phyloP scores from a whole-genome alignment of 2,329 filamentous ascomycete species.

The Exophiala calicioides region DNA sequence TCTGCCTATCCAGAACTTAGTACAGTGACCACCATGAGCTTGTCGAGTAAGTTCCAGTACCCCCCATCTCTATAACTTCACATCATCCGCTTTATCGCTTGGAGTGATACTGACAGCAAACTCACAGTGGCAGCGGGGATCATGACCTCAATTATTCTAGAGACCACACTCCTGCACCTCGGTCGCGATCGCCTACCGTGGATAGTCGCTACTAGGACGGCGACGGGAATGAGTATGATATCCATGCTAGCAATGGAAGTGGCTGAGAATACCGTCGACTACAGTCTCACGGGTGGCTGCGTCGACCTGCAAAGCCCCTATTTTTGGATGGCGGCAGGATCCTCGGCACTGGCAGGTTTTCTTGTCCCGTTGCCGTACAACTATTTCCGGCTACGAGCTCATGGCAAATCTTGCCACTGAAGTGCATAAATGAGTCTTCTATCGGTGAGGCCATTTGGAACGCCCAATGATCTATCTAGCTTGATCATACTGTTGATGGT shows the following conservation, averaged over 20 bases:
- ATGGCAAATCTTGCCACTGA: too few relatives aligned
- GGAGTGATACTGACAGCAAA: too few relatives aligned
- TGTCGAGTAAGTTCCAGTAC: too few relatives aligned
- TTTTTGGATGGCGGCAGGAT: constrained; percentile 56
- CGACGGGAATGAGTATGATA: constrained; percentile 60
- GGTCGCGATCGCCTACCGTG: constrained; percentile 53
- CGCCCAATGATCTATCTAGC: too few relatives aligned
- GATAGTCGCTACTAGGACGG: constrained; percentile 51
- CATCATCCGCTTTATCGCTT: too few relatives aligned
- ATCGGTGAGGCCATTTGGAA: too few relatives aligned
- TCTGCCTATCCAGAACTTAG: constrained; percentile 45
- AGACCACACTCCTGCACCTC: constrained; percentile 53
- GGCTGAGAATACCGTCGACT: constrained; percentile 58
- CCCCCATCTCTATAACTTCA: too few relatives aligned
- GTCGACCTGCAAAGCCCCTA: constrained; percentile 49
- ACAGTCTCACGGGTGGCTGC: constrained; percentile 55
- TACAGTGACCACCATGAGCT: not conserved
- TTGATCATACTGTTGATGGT: too few relatives aligned
- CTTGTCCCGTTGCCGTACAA: too few relatives aligned
- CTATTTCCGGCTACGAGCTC: too few relatives aligned
- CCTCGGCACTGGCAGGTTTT: too few relatives aligned
- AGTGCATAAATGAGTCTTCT: too few relatives aligned
- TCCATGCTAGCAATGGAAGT: constrained; percentile 62
- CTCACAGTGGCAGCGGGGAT: constrained; percentile 56
- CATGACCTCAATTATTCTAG: constrained; percentile 54